Evolutionary conservation across 148 eudicot genomes (phyloP).

Genomic region (Suaeda aralocaspica): DNA sequence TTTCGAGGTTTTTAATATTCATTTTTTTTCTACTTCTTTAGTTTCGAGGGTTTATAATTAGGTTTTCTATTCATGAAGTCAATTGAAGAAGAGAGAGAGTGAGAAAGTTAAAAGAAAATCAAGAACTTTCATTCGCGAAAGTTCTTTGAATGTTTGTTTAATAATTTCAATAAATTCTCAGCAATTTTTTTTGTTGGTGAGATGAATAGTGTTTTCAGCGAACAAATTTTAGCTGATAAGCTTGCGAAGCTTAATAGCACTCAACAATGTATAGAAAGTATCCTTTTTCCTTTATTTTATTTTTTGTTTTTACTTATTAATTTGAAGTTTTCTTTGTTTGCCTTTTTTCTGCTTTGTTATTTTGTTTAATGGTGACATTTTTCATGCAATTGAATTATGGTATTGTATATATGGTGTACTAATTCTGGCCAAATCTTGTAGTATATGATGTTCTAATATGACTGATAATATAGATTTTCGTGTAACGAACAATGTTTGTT

Average conservation of each 20-base stretch:
- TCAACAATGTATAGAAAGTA: conserved; percentile 96
- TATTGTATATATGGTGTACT: background rate
- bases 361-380: background rate
- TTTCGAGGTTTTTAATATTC: background rate
- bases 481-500: background rate
- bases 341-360: conserved; percentile 7
- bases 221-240: conserved; percentile 83
- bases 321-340: background rate
- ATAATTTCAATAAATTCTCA: too few species aligned
- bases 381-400: background rate
- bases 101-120: background rate
- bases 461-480: background rate
- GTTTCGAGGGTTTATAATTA: conserved; percentile 6
- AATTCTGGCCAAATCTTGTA: background rate
- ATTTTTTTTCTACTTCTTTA: background rate
- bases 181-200: conserved; percentile 20
- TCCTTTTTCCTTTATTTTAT: conserved; percentile 34
- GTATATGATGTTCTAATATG: background rate
- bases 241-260: conserved; percentile 81
- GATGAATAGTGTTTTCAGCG: conserved; percentile 86
- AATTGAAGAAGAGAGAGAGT: background rate
- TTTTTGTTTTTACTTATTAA: background rate
- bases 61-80: conserved; percentile 12
- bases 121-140: background rate
- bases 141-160: background rate